Base-by-base conservation (phyloP, 2,329 filamentous ascomycete genomes). In the Penicillium occitanis region DNA sequence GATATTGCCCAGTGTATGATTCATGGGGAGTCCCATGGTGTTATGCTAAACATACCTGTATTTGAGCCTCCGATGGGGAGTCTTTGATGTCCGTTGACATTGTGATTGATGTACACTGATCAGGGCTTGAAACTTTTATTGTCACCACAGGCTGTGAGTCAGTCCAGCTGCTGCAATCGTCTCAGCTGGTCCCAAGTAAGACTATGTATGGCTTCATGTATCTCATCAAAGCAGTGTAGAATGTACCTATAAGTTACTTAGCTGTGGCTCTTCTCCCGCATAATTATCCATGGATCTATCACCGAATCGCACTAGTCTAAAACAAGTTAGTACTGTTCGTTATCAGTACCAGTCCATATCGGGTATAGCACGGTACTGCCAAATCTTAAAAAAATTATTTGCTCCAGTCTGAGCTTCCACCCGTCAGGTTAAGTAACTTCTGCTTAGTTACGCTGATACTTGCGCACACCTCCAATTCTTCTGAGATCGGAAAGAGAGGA, bases 331-430 rank as follows among this genome's bases (percentile, higher is more conserved):
- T 25, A 1, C 1, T 0, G 1, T 10, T 22, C n/a, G 53, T 67
- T 67, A 67, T 67, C 66, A 42, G 13, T 17, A 10, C 58, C 59
- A 67, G 48, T 33, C 57, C 62, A 62, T 67, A 67, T 67, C 57
- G 42, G 66, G 57, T 48, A 61, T 67, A 65, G 66, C 62, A 48
- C 11, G 0, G 10, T 57, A n/a, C 10, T 50, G 19, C 28, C 17
- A 25, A 67, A 53, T 50, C 37, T 60, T 57, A 48, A 61, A 68
- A 66, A 66, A 67, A 66, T 63, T 58, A 50, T 50, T 61, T 51
- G 50, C 62, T 64, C 51, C 11, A 50, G 14, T 25, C 4, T n/a
- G n/a, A 64, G 37, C 40, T 60, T 30, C 57, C n/a, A 37, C 37
- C n/a, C 7, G 14, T 44, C 57, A 46, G 8, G 35, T 42, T 10